Evolutionary conservation across 2,329 filamentous ascomycete genomes (phyloP), one percentile per base, ranked within the genome.

Genomic region (Colletotrichum sp.): DNA sequence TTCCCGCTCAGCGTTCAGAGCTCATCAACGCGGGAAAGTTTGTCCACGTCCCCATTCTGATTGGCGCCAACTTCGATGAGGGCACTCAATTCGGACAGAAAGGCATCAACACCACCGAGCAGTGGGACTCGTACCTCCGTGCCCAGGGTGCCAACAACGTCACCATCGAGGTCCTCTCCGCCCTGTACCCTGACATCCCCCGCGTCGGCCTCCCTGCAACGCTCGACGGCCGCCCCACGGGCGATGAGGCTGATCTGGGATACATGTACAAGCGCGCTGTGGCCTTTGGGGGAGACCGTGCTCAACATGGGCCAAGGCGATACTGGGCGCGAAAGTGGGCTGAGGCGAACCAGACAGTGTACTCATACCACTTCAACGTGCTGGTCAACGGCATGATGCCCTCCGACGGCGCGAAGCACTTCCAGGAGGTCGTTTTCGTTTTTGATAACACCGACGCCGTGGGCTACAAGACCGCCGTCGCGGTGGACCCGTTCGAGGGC

Each of bases 11-110:
- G 63, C 85, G 84, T 43, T 89, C 89, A 12, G 81, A 87, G 9
- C 90, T 92, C 77, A 84, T 94, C 7, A 83, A 84, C 2, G 81
- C 87, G 7, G 92, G 92, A 62, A 87, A 88, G 21, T 94, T 94
- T 77, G 89, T 93, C 71, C 87, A 90, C 68, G 90, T 94, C 0
- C 91, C 92, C 2, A 88, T 94, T 55, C 86, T 95, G 8, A 84
- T 88, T 38, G 93, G 93, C 8, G 89, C 88, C 43, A 94, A 94
- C 81, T 89, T 89, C 2, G 93, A 94, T 78, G 93, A 95, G 80
- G 93, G 84, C 52, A 89, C 89, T 1, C 84, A 85, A 2, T 93
- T 93, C 78, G 88, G 86, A 1, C 86, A 87, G 13, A 81, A 76
- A 7, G 89, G 87, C 18, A 88, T 93, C 76, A 89, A 92, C 79